Conservation (phyloP, 371 early-diverging fungal genomes). For the Choanephora cucurbitarum region DNA sequence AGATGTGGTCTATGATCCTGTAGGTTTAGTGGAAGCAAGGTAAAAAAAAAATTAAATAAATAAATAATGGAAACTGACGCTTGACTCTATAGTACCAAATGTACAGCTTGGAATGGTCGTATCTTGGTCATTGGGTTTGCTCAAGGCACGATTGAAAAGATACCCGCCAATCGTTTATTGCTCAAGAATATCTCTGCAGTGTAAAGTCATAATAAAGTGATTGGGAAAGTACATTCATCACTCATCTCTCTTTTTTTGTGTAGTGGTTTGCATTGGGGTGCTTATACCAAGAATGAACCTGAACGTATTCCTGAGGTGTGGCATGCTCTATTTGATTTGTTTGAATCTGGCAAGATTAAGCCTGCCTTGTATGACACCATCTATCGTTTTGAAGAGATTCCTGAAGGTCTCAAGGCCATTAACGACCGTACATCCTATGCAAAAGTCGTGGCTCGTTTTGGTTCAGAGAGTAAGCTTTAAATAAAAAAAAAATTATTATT, state of each 20-base stretch:
- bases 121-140: conserved; percentile 89
- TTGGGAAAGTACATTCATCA: neutral
- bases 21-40: conserved; percentile 71
- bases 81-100: conserved; percentile 55
- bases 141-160: conserved; percentile 78
- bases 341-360: conserved; percentile 59
- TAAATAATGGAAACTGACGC: neutral
- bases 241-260: neutral
- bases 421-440: conserved; percentile 75
- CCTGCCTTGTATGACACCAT: conserved; percentile 75
- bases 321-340: conserved; percentile 68
- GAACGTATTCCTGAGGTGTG: conserved; percentile 70
- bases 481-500: conserved; percentile 1
- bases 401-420: conserved; percentile 72
- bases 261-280: conserved; percentile 74
- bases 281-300: conserved; percentile 69
- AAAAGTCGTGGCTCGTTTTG: conserved; percentile 69
- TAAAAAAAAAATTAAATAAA: conserved; percentile 24
- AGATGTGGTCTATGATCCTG: conserved; percentile 80
- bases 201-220: conserved; percentile 23
- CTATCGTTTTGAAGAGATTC: conserved; percentile 69
- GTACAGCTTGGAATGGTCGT: conserved; percentile 87
- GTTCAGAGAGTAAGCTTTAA: conserved; percentile 52
- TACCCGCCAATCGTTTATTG: conserved; percentile 79
- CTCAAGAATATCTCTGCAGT: conserved; percentile 77